Base-by-base conservation (phyloP, 2,329 filamentous ascomycete species). In the Penicillium sp. region DNA sequence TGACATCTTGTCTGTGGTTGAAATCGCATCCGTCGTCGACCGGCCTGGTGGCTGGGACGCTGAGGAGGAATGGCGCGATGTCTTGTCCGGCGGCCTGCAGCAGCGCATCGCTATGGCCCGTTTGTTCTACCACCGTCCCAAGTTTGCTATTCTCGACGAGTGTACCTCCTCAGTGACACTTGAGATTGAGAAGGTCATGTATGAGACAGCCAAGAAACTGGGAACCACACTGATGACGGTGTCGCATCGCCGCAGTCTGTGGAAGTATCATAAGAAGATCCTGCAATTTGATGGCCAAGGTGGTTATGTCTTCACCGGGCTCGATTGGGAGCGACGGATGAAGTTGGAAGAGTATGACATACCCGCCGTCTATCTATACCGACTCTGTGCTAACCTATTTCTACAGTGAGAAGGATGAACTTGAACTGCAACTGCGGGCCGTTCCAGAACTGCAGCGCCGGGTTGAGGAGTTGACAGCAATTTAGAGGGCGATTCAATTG, bases 201-300 rank as follows among this genome's bases (percentile, higher is more conserved):
- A 99, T 78, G 94, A 97, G 70, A 93, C 92, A 59, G 95, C 95
- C 55, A 98, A 99, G 83, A 84, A 86, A 19, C 80, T 97, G 19
- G 93, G 92, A 3, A 95, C 97, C 71, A 98, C 95, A 0, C 85
- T 99, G 65, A 97, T 99, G 92, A 99, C 95, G 0, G 95, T 99
- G 26, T 93, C 89, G 67, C 95, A 99, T 77, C 84, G 95, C 9
- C 83, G 93, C 65, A 96, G 92, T 80, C 79, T 99, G 70, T 99
- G 95, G 95, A 93, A 95, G 78, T 98, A 99, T 77, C 95, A 99
- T 77, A 90, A 88, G 68, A 90, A 90, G 78, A 98, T 99, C 63
- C 78, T 99, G 73, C 95, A 99, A 78, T 99, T 99, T 75, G 94
- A 98, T 77, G 95, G 95, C 0, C 92, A 97, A 78, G 95, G 95